Evolutionary conservation across 2,329 filamentous ascomycete genomes (phyloP).

Genomic region (Pestalotiopsis sp.): DNA sequence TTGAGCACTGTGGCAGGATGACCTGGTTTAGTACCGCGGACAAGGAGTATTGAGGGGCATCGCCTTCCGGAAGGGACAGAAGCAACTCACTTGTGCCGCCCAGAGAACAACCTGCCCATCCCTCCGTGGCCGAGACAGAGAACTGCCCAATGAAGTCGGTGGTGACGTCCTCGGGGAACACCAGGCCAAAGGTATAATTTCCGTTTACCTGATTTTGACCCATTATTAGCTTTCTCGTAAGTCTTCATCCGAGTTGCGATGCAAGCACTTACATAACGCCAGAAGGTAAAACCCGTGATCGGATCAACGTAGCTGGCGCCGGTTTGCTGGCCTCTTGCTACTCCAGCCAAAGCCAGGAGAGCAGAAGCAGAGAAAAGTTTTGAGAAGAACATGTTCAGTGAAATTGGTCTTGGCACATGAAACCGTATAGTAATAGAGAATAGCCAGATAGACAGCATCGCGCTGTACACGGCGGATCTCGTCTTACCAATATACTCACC

Average conservation of each 20-base stretch:
- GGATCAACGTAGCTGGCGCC: conserved; percentile 6
- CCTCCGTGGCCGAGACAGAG: neutral
- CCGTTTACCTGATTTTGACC: neutral
- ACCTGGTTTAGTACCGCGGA: neutral
- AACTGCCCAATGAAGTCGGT: conserved; percentile 11
- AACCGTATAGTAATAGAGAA: neutral
- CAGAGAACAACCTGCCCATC: neutral
- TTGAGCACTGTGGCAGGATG: neutral
- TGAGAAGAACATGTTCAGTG: neutral
- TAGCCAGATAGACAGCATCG: neutral
- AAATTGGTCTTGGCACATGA: neutral
- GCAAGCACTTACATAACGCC: neutral
- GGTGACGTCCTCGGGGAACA: conserved; percentile 1
- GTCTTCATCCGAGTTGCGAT: neutral
- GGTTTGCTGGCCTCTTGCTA: neutral
- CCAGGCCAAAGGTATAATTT: conserved; percentile 2
- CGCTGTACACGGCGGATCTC: neutral
- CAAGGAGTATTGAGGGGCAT: neutral
- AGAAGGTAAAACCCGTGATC: conserved; percentile 5
- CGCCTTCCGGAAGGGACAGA: too few relatives aligned
- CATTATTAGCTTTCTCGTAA: neutral
- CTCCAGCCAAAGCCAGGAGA: neutral
- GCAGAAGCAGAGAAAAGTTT: neutral
- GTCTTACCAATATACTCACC: neutral
- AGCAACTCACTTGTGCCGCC: conserved; percentile 5